A percentile compares a stretch with the other conserved stretches of the same genome.
These are phyloP conservation scores for Dioscorea cayenensis DNA, from an alignment of 116 monocot species.

Conservation along the genomic window DNA sequence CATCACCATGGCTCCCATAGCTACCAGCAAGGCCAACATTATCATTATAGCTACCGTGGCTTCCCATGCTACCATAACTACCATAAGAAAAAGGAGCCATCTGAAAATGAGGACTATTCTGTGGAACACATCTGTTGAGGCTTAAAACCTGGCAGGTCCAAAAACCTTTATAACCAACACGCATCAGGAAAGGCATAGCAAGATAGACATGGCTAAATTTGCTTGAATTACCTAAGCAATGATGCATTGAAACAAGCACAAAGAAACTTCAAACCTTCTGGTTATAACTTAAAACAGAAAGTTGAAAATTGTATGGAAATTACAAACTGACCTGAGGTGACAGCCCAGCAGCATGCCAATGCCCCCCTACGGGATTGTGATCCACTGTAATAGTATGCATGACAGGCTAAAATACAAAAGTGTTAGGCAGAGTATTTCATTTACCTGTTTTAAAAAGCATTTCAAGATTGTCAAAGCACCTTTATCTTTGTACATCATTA, in stretches of 20 bases:
- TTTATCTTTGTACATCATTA: neutral
- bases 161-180: neutral
- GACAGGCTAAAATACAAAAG: constrained; percentile 59
- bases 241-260: neutral
- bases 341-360: constrained; percentile 84
- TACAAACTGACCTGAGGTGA: constrained; percentile 65
- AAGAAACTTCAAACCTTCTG: neutral
- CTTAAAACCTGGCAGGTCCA: constrained; percentile 49
- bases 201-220: too few relatives aligned
- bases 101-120: constrained; percentile 56
- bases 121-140: constrained; percentile 32
- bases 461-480: neutral
- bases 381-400: constrained; percentile 61
- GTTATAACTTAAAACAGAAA: neutral
- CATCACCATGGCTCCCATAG: constrained; percentile 83
- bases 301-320: neutral
- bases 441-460: neutral
- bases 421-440: constrained; percentile 12
- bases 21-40: constrained; percentile 49
- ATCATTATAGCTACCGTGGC: constrained; percentile 78
- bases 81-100: constrained; percentile 59
- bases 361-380: constrained; percentile 80
- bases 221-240: neutral
- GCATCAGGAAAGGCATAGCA: neutral
- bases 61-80: constrained; percentile 81